Evolutionary conservation across 176 grass and related monocot species (phyloP).

Genomic region (Thinopyrum elongatum): DNA sequence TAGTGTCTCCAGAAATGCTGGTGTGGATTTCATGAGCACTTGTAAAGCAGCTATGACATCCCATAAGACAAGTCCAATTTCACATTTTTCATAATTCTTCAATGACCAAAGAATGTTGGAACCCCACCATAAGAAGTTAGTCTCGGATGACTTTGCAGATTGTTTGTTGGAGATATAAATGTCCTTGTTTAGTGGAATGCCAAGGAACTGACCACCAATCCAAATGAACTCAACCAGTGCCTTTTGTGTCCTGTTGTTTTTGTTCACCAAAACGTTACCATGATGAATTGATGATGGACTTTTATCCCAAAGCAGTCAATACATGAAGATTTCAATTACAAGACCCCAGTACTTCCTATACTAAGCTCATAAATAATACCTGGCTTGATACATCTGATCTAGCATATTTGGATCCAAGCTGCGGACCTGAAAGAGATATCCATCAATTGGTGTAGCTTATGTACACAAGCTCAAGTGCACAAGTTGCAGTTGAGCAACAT

Average conservation of each 20-base stretch:
- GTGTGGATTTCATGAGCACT: conserved; percentile 52
- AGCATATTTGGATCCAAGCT: conserved; percentile 71
- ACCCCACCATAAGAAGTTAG: conserved; percentile 57
- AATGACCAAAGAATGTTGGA: conserved; percentile 70
- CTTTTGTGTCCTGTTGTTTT: conserved; percentile 69
- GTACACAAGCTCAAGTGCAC: conserved; percentile 19
- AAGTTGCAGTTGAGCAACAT: conserved; percentile 21
- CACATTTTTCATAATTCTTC: conserved; percentile 60
- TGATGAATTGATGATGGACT: not conserved
- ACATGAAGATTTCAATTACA: not conserved
- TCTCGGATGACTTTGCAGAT: conserved; percentile 7
- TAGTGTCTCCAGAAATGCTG: conserved; percentile 54
- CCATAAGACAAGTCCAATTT: conserved; percentile 62
- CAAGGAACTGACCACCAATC: conserved; percentile 65
- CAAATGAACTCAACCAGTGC: conserved; percentile 83
- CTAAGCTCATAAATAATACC: conserved; percentile 43
- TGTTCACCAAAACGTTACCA: conserved; percentile 16
- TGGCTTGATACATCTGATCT: conserved; percentile 95
- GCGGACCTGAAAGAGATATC: conserved; percentile 52
- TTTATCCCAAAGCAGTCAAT: conserved; percentile 1
- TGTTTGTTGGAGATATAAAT: conserved; percentile 23
- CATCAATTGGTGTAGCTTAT: conserved; percentile 19
- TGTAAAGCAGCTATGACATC: conserved; percentile 65
- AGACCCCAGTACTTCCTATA: not conserved
- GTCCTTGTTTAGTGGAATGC: conserved; percentile 55